These are phyloP conservation scores for Fraxinus floribunda DNA, from an alignment of 305 asterid species.

Conservation along the genomic window DNA sequence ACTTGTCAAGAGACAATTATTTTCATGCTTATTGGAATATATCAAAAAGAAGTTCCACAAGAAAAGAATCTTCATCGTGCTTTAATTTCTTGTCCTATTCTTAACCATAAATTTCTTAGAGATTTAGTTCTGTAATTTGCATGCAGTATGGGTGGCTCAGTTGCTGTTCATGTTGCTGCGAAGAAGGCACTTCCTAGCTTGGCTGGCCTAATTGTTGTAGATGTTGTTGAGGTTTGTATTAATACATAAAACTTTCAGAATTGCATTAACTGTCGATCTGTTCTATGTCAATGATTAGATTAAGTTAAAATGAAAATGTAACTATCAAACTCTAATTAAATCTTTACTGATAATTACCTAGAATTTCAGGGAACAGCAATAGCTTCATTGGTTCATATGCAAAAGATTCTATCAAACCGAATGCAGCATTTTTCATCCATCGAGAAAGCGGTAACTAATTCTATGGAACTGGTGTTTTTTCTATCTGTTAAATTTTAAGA, in stretches of 20 bases:
- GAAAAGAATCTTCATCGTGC: background rate
- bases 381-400: slow-evolving; percentile 90
- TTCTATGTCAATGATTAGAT: slow-evolving; percentile 1
- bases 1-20: background rate
- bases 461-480: background rate
- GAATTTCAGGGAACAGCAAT: slow-evolving; percentile 89
- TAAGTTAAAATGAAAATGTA: slow-evolving; percentile 10
- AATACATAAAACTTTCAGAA: background rate
- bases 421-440: slow-evolving; percentile 77
- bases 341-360: slow-evolving; percentile 23
- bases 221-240: slow-evolving; percentile 87
- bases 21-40: background rate
- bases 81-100: background rate
- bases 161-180: slow-evolving; percentile 84
- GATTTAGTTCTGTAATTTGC: slow-evolving; percentile 16
- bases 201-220: slow-evolving; percentile 86
- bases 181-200: slow-evolving; percentile 74
- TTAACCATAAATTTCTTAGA: slow-evolving; percentile 2
- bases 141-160: slow-evolving; percentile 92
- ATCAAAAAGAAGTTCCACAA: background rate
- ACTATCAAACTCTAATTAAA: slow-evolving; percentile 18
- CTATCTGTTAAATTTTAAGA: background rate
- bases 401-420: slow-evolving; percentile 80
- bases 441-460: slow-evolving; percentile 79
- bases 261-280: background rate